Percentiles rank a stretch among this genome's conserved stretches.
Conservation (phyloP, 208 protist species). For the Leishmania tarentolae region DNA sequence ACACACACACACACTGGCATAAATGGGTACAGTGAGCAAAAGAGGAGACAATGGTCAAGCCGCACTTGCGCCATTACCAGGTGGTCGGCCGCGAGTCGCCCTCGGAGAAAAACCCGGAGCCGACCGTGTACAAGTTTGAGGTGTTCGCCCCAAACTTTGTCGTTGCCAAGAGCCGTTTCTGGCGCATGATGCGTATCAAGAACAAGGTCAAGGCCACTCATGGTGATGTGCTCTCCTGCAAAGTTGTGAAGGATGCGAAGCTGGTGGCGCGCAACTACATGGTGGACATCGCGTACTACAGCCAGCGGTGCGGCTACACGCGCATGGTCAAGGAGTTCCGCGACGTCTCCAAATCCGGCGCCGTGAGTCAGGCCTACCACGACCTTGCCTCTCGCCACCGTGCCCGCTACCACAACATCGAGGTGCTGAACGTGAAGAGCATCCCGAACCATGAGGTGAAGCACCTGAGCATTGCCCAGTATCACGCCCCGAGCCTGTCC, state of each 20-base stretch:
- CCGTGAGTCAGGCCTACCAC: slow-evolving; percentile 97
- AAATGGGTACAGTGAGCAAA: neutral
- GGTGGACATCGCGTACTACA: slow-evolving; percentile 98
- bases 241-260: slow-evolving; percentile 96
- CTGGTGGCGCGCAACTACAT: slow-evolving; percentile 98
- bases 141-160: slow-evolving; percentile 99
- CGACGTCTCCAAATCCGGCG: slow-evolving; percentile 94
- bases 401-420: slow-evolving; percentile 94
- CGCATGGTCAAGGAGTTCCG: slow-evolving; percentile 99
- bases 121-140: slow-evolving; percentile 98
- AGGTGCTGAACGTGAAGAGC: slow-evolving; percentile 95
- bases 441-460: slow-evolving; percentile 86
- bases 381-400: slow-evolving; percentile 98
- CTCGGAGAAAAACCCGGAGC: slow-evolving; percentile 89
- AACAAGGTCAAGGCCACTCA: slow-evolving; percentile 98
- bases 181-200: slow-evolving; percentile 98
- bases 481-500: slow-evolving; percentile 90
- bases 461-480: slow-evolving; percentile 91
- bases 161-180: slow-evolving; percentile 99
- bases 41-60: slow-evolving; percentile 59
- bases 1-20: neutral
- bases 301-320: slow-evolving; percentile 97
- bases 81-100: slow-evolving; percentile 95
- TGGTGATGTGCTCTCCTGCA: slow-evolving; percentile 96
- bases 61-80: slow-evolving; percentile 92